A percentile compares a stretch with the other conserved stretches of the same genome.
These are phyloP conservation scores for Aspergillus aculeatinus DNA, from an alignment of 2,329 filamentous ascomycete genomes.

Conservation along the genomic window DNA sequence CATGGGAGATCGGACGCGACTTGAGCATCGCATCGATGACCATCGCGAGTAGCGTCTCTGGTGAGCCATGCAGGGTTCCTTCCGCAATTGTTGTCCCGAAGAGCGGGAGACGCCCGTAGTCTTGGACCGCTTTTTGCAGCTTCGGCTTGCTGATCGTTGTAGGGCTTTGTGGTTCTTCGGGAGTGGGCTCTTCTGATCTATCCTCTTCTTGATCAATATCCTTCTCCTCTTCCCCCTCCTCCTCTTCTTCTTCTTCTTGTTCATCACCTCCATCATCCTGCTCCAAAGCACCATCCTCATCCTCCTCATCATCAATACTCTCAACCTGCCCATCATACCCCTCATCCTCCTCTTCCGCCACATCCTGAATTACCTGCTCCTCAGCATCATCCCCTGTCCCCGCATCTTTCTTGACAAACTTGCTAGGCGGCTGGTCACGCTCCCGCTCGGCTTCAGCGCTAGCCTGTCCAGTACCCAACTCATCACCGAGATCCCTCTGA, in stretches of 20 bases:
- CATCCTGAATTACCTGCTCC: slow-evolving; percentile 5
- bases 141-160: slow-evolving; percentile 16
- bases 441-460: slow-evolving; percentile 8
- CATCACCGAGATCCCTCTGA: slow-evolving; percentile 4
- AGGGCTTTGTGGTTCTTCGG: not conserved
- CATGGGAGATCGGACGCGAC: slow-evolving; percentile 44
- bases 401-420: slow-evolving; percentile 11
- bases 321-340: slow-evolving; percentile 7
- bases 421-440: slow-evolving; percentile 17
- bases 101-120: slow-evolving; percentile 36
- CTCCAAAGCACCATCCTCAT: not conserved
- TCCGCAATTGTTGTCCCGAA: slow-evolving; percentile 30
- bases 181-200: not conserved
- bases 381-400: slow-evolving; percentile 3
- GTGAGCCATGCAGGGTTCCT: slow-evolving; percentile 25
- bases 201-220: slow-evolving; percentile 5
- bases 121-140: slow-evolving; percentile 32
- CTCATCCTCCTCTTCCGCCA: slow-evolving; percentile 4
- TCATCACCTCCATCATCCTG: slow-evolving; percentile 7
- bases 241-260: not conserved
- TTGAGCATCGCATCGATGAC: slow-evolving; percentile 44
- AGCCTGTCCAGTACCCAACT: not conserved
- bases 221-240: not conserved
- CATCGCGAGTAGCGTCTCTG: slow-evolving; percentile 44
- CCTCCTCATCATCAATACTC: not conserved